Base-by-base conservation (phyloP, 352 stramenopile genomes). In the Phytophthora europaea region DNA sequence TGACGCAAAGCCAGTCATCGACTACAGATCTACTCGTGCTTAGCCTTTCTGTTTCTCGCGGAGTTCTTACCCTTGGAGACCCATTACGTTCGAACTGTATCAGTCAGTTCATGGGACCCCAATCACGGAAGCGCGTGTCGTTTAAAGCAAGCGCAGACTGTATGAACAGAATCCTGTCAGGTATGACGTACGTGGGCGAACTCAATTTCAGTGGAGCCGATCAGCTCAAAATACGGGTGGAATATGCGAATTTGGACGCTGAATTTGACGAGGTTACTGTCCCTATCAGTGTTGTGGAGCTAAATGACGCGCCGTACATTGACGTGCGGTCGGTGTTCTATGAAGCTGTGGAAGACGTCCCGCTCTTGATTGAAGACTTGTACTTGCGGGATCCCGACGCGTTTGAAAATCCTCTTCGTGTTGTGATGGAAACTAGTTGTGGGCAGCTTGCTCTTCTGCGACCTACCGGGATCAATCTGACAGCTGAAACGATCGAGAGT, bases 231-330 rank as follows among this genome's bases (percentile, higher is more conserved):
- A 59, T 94, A n/a, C 60, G 51, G 26, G 70, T 89, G 9, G 68
- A 73, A 5, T 61, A 66, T 23, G 51, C 52, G n/a, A 53, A 52
- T 26, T n/a, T 26, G n/a, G 47, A 64, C 18, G 16, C 16, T 15
- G 23, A 38, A 47, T 76, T 72, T 57, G 76, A 89, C 52, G 38
- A 76, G 8, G 81, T 67, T 2, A 63, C 50, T 23, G 60, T 94
- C 23, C 85, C 85, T 10, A 70, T 94, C 38, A n/a, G 78, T 2
- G 61, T 94, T 0, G 26, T 61, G 6, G 77, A 89, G 40, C 45
- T 91, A 50, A 95, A 95, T 56, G 88, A 94, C 59, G 88, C 85
- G 3, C 89, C 89, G n/a, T 94, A 80, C 65, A 65, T 89, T 74
- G 50, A 66, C 31, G 18, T 65, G 26, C 4, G 58, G 15, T 70